Base-by-base conservation (phyloP, 495 filamentous ascomycete genomes). In the Xeromyces bisporus region DNA sequence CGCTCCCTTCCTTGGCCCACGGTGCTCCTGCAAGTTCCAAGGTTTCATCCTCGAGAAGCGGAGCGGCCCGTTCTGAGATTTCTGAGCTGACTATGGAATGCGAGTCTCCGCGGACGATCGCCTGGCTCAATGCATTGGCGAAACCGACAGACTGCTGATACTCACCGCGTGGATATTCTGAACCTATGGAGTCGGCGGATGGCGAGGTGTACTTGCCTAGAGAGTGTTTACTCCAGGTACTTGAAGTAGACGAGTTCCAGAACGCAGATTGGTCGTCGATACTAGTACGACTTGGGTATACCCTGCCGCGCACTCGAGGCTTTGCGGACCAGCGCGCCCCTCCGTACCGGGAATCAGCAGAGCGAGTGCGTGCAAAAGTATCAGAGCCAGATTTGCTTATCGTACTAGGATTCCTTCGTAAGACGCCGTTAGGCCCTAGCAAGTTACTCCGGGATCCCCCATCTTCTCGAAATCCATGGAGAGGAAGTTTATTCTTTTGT, bases 61-160 rank as follows among this genome's bases (percentile, higher is more conserved):
- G 74, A 18, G 67, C 64, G n/a, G 55, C 66, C 15, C 68, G 65
- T 43, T 69, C 59, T 40, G 55, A 43, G 46, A 64, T 52, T 39
- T 71, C 56, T 40, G 57, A 48, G 44, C 62, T 58, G 30, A 52
- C 48, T 27, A 61, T 60, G 0, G 65, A 69, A 26, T 67, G 56
- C 26, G 69, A 65, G 42, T 96, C 89, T 46, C 94, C 91, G 13
- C 91, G 76, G 37, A 93, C 93, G 42, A 96, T 97, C 11, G 89
- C 89, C 46, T 92, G 91, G 40, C 81, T 92, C 2, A 99, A 67
- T 10, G 89, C 89, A 55, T 93, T 96, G 23, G 91, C 89, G 47
- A 99, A 99, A 0, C 89, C 89, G 44, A 99, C 93, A 0, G 85
- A 91, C 46, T 92, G 85, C 43, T 93, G 83, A 44, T 86, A 94